Percentiles rank a stretch among this genome's conserved stretches.
phyloP scores from a whole-genome alignment of 331 rosid genomes.

The Acacia concinna region DNA sequence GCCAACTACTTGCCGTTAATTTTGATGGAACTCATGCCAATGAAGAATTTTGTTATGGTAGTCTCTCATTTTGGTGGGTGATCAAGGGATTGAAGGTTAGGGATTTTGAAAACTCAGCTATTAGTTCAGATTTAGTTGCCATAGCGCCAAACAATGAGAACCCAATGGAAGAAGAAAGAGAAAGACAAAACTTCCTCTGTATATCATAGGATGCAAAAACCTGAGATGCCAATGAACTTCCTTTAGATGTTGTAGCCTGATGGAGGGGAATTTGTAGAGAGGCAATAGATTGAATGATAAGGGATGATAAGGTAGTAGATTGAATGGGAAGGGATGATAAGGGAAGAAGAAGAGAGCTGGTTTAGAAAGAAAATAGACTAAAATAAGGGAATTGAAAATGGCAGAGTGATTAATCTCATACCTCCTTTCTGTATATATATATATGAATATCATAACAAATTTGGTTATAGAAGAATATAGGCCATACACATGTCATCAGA shows the following conservation, averaged over 20 bases:
- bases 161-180: conserved; percentile 50
- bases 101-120: conserved; percentile 38
- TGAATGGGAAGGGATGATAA: conserved; percentile 31
- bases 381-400: no score
- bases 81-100: no score
- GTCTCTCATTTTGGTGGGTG: no score
- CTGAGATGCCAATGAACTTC: conserved; percentile 51
- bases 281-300: conserved; percentile 38
- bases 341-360: conserved; percentile 20
- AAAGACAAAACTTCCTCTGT: conserved; percentile 46
- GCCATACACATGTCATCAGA: no score
- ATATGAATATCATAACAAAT: no score
- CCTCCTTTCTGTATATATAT: no score
- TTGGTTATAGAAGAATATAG: no score
- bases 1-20: no score
- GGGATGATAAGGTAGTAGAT: conserved; percentile 39
- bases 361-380: no score
- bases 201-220: conserved; percentile 38
- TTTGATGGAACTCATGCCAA: no score
- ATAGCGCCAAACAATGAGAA: conserved; percentile 33
- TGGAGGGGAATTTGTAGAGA: conserved; percentile 11
- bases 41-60: no score
- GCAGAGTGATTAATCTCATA: no score
- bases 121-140: conserved; percentile 17
- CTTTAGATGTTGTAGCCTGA: conserved; percentile 41